phyloP scores from a whole-genome alignment of 1,284 basidiomycete genomes.

The Cryptococcus jaspeensis region DNA sequence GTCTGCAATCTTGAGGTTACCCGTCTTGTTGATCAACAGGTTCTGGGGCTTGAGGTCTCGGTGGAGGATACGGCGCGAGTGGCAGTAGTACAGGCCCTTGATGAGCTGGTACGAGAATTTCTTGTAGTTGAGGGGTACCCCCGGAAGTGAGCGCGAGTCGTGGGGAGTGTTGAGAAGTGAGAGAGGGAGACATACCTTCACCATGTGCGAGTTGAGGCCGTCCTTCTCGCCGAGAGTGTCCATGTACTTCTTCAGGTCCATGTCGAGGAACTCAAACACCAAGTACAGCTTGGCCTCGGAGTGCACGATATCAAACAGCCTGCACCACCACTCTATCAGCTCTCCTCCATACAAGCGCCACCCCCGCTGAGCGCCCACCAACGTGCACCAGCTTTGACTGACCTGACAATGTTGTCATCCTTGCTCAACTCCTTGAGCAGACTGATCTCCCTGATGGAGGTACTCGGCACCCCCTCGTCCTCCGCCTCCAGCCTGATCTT shows the following conservation, averaged over 20 bases:
- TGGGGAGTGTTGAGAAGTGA: neutral
- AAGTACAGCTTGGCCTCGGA: slow-evolving; percentile 97
- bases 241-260: slow-evolving; percentile 99
- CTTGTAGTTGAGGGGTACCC: slow-evolving; percentile 18
- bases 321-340: slow-evolving; percentile 58
- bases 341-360: neutral
- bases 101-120: slow-evolving; percentile 75
- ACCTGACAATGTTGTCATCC: slow-evolving; percentile 88
- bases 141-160: neutral
- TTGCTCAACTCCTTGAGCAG: slow-evolving; percentile 87
- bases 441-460: slow-evolving; percentile 96
- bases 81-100: slow-evolving; percentile 97
- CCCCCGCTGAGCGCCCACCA: neutral
- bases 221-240: slow-evolving; percentile 95
- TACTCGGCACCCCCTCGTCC: slow-evolving; percentile 90
- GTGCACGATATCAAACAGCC: slow-evolving; percentile 97
- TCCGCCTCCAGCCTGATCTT: slow-evolving; percentile 98
- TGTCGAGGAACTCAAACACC: slow-evolving; percentile 98
- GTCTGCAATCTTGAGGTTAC: slow-evolving; percentile 92
- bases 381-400: slow-evolving; percentile 19
- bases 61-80: slow-evolving; percentile 97
- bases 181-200: slow-evolving; percentile 72
- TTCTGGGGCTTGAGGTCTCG: slow-evolving; percentile 98
- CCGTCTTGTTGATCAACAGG: slow-evolving; percentile 83
- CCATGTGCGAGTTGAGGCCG: slow-evolving; percentile 88